These are phyloP conservation scores for Silene vulgaris DNA, from an alignment of 179 eudicot genomes.

Conservation along the genomic window DNA sequence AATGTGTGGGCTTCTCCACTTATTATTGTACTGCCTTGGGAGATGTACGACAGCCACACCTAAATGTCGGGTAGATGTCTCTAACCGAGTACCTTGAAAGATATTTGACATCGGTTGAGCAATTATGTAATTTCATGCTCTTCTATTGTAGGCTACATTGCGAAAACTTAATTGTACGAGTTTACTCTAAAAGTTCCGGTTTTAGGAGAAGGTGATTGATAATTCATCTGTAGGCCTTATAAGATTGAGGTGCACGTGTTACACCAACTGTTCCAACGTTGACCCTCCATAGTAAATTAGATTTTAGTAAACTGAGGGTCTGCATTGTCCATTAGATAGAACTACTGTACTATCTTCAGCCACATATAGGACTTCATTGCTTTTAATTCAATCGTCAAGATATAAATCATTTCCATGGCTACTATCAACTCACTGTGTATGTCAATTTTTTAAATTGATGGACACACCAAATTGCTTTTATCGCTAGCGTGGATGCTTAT, in stretches of 20 bases:
- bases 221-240: too few relatives aligned
- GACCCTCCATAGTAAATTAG: too few relatives aligned
- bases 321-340: neutral
- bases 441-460: neutral
- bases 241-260: too few relatives aligned
- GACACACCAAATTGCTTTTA: too few relatives aligned
- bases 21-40: neutral
- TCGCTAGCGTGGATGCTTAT: too few relatives aligned
- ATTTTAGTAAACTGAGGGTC: too few relatives aligned
- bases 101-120: neutral
- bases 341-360: neutral
- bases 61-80: neutral
- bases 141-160: neutral
- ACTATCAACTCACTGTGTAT: neutral
- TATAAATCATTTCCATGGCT: neutral
- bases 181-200: too few relatives aligned
- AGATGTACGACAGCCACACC: neutral
- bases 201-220: too few relatives aligned
- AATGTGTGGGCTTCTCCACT: neutral
- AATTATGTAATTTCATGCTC: neutral
- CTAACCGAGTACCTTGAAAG: conserved; percentile 1
- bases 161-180: neutral
- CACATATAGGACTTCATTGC: neutral
- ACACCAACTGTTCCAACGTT: too few relatives aligned
- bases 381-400: neutral